phyloP scores from a whole-genome alignment of 108 stramenopile genomes.

The Fragilaria radians region DNA sequence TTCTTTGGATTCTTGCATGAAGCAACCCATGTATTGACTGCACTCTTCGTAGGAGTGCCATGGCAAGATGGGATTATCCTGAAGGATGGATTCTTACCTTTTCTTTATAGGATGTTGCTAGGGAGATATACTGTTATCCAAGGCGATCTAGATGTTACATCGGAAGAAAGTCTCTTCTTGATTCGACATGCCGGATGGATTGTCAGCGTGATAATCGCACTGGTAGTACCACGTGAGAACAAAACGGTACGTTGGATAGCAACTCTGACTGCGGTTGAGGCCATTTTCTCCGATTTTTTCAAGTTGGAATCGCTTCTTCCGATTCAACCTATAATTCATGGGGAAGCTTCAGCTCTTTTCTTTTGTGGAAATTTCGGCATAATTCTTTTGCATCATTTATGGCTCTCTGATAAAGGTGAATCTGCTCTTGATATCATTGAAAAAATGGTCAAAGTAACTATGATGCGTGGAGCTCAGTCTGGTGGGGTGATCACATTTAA shows the following conservation, averaged over 20 bases:
- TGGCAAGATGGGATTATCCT: neutral
- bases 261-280: conserved; percentile 51
- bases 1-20: conserved; percentile 58
- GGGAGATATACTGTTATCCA: conserved; percentile 16
- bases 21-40: conserved; percentile 33
- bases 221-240: conserved; percentile 8
- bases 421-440: conserved; percentile 60
- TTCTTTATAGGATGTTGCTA: conserved; percentile 3
- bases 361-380: conserved; percentile 83
- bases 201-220: conserved; percentile 34
- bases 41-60: conserved; percentile 9
- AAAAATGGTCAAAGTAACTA: conserved; percentile 74
- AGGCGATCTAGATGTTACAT: neutral
- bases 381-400: conserved; percentile 55
- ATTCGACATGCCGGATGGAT: conserved; percentile 59
- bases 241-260: conserved; percentile 35
- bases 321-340: neutral
- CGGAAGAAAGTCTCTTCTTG: neutral
- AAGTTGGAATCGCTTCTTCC: conserved; percentile 22
- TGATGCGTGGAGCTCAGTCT: conserved; percentile 86
- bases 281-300: conserved; percentile 52
- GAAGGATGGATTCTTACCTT: conserved; percentile 12
- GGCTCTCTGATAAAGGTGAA: conserved; percentile 53
- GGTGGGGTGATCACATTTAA: conserved; percentile 52
- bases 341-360: conserved; percentile 4